Base-by-base conservation (phyloP, 2,329 filamentous ascomycete genomes). In the Endocalyx cinctus region DNA sequence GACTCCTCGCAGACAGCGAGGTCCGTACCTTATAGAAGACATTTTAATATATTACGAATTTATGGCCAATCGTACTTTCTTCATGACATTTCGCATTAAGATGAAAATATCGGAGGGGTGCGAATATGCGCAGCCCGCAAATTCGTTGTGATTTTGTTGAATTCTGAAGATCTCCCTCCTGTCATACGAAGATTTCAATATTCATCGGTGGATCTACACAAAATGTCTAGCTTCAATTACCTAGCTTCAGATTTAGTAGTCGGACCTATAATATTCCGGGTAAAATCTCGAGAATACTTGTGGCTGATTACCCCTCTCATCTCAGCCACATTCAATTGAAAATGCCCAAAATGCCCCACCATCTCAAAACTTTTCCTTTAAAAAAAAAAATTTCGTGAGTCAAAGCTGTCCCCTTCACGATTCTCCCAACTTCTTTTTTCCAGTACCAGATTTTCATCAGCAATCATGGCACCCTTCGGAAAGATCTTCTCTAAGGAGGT, bases 401-500 rank as follows among this genome's bases (percentile, higher is more conserved):
- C 45, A 42, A 39, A 27, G 14, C n/a, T n/a, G n/a, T 32, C 23
- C 7, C 30, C 33, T 33, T 17, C 29, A 42, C 35, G 28, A 37
- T 34, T 37, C 37, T 31, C 39, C 34, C 36, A 38, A 33, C 38
- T 40, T 39, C 29, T 35, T 33, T 33, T 38, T 32, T 35, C 34
- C 29, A 37, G 27, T 44, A 34, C 48, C 51, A 39, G 49, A 52
- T 36, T 38, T 41, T 37, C 34, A 20, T 32, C 27, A 43, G 37
- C 37, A 48, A 47, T 49, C 55, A 60, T 77, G 66, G 94, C 94
- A 84, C 77, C 86, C 63, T 97, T 98, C 79, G 92, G 92, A 73
- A 98, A 94, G 77, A 80, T 98, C 61, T 97, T 92, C 80, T 85
- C 84, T 64, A 79, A 77, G 67, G 64, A 78, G 71, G 90, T 94